Evolutionary conservation across 306 rosid species (phyloP).

Genomic region (Corylus americana): DNA sequence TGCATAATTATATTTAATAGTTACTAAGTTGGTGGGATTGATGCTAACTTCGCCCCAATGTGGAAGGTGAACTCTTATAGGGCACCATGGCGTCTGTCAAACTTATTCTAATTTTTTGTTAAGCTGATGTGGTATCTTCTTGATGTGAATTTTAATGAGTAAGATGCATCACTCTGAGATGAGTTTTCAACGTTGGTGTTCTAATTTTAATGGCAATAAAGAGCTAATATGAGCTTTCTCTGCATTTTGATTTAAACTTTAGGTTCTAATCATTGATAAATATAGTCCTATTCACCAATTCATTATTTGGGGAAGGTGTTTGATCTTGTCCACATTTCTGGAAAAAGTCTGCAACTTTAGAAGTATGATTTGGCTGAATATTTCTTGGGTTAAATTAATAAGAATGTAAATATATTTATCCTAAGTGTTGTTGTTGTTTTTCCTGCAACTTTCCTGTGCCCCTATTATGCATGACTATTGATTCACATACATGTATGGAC

Average conservation of each 20-base stretch:
- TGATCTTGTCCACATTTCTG: neutral
- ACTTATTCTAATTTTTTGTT: neutral
- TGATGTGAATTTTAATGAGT: neutral
- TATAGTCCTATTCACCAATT: neutral
- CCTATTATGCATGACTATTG: neutral
- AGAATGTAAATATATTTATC: neutral
- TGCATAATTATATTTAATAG: constrained; percentile 15
- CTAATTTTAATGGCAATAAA: constrained; percentile 3
- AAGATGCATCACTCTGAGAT: neutral
- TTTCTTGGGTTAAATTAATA: neutral
- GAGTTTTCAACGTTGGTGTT: neutral
- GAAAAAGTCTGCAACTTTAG: neutral
- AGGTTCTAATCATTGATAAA: neutral
- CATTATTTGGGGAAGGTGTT: neutral
- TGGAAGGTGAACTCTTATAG: neutral
- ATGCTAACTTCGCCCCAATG: neutral
- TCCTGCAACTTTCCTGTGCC: neutral
- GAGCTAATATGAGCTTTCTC: neutral
- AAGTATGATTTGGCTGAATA: neutral
- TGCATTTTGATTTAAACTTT: neutral
- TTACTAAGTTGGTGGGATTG: neutral
- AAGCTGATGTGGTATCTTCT: neutral
- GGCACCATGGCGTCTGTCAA: neutral
- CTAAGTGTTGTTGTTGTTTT: neutral
- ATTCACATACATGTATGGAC: neutral